Evolutionary conservation across 2,329 filamentous ascomycete genomes (phyloP).

Genomic region (Dactylellina drechsleri): DNA sequence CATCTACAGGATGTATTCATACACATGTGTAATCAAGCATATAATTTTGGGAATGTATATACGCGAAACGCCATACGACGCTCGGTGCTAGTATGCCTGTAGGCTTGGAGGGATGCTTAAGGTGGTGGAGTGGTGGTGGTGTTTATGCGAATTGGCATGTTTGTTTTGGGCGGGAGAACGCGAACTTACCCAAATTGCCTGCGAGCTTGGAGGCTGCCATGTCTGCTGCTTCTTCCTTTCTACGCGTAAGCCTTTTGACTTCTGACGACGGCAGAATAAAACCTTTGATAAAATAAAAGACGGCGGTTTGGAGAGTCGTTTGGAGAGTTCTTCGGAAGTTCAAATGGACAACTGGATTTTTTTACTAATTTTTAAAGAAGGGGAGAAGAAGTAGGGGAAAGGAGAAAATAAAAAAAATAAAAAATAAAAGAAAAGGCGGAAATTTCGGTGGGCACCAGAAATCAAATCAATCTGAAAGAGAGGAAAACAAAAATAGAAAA

Average conservation of each 20-base stretch:
- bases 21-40: background rate
- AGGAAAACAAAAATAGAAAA: constrained; percentile 19
- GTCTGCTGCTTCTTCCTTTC: background rate
- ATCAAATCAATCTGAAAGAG: constrained; percentile 37
- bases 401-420: constrained; percentile 1
- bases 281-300: constrained; percentile 6
- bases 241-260: constrained; percentile 8
- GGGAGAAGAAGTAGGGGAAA: constrained; percentile 7
- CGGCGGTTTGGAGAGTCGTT: constrained; percentile 19
- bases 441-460: constrained; percentile 39
- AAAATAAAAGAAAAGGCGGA: constrained; percentile 12
- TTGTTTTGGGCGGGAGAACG: constrained; percentile 39
- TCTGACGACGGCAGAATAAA: constrained; percentile 12
- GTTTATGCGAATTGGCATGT: background rate
- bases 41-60: too few relatives aligned
- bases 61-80: too few relatives aligned
- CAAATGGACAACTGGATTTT: constrained; percentile 39
- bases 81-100: too few relatives aligned
- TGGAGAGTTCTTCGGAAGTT: constrained; percentile 23
- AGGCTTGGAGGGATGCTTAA: background rate
- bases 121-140: background rate
- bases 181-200: constrained; percentile 51
- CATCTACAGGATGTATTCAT: background rate
- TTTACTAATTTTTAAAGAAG: constrained; percentile 32
- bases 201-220: constrained; percentile 53